Evolutionary conservation across 305 asterid species (phyloP), one percentile per base, ranked within the genome.

Genomic region (Plantago coronopus): DNA sequence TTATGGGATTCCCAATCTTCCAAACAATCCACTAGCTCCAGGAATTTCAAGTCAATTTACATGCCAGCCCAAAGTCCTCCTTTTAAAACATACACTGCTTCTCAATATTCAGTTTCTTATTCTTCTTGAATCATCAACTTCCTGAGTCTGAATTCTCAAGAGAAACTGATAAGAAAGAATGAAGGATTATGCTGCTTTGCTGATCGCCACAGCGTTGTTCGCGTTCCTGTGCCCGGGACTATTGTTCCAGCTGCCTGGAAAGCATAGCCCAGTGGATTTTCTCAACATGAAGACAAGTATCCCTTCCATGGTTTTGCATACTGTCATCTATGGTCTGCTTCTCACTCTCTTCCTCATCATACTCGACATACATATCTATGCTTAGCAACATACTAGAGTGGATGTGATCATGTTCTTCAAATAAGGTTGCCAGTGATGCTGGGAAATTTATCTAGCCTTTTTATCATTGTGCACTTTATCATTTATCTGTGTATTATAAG

Each of bases 221-320:
- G 91, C 78, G 20, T 86, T 91, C 66, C 64, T 91, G 48, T 74
- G 79, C 16, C 98, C 97, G 0, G 98, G 97, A 42, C 49, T 89
- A 37, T 62, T 91, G 47, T 59, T 91, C 70, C 97, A 89, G 78
- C 78, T 91, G 31, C 98, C 97, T 0, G 97, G 88, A 22, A 91
- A 85, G 77, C 70, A 82, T 6, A 69, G 66, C 59, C 82, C 91
- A 0, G 80, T 84, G 3, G 97, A 79, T 6, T 89, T 89, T 71
- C 75, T 84, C 57, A 86, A 79, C 84, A 84, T 89, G 96, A 91
- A 82, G 79, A 86, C 98, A 14, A 88, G 81, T 46, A 8, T 73
- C 0, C 63, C 87, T 0, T 84, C 97, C 22, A 77, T 93, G 57
- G 21, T 81, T 20, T 56, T 89, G 51, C 97, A 89, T 66, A 61